Evolutionary conservation across 192 early-diverging fungal species (phyloP), one percentile per base, ranked within the genome.

Genomic region (Podila verticillata): DNA sequence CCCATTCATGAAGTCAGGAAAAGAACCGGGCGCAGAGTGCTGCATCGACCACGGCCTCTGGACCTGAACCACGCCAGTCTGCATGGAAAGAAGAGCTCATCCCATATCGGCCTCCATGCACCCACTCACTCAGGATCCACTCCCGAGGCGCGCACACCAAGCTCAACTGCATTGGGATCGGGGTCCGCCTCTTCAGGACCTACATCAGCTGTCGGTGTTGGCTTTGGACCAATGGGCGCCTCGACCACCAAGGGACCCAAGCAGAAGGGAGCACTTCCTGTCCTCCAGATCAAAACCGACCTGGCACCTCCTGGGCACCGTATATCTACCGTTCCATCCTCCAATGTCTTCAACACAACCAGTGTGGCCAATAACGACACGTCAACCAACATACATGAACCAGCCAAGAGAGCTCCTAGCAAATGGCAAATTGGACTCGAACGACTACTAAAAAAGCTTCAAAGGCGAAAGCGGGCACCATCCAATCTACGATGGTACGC

Each of bases 401-500:
- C 29, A 1, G 56, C 36, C 26, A 60, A 54, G 56, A 80, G 66
- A 35, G 60, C 51, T 6, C 69, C 66, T 2, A 80, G 77, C 32
- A 59, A 68, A 26, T 68, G 70, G 70, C 77, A 80, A 47, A 31
- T 72, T 7, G 77, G 62, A 36, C 48, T 80, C 34, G 77, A 80
- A 65, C 77, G 77, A 20, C 57, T 72, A 26, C 34, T 80, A 10
- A 80, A 80, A 51, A 80, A 80, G 32, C 71, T 80, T 47, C 70
- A 80, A 31, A 36, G 65, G 12, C 69, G 77, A 51, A 80, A 80
- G 22, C 58, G 70, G 22, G 77, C 77, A 0, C 77, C 77, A n/a
- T 80, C 77, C 17, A 80, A 80, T 28, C 36, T 80, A 48, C 34
- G 31, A 28, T 80, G 77, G 77, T 80, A 80, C 24, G 70, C 70